These are phyloP conservation scores for Paracoccidioides brasiliensis DNA, from an alignment of 2,329 filamentous ascomycete species.

Conservation along the genomic window DNA sequence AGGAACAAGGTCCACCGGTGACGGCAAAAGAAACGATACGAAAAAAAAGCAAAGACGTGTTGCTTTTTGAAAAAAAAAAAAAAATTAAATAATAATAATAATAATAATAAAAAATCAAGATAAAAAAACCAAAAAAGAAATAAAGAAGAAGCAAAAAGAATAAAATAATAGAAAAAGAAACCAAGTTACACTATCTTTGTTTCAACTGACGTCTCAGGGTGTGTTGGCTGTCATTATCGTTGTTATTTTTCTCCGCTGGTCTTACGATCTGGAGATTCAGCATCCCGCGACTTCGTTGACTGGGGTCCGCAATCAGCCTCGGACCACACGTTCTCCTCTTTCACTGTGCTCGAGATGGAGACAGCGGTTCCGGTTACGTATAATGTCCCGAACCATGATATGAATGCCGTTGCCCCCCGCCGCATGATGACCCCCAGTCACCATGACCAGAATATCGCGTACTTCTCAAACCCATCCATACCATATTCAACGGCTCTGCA, in stretches of 20 bases:
- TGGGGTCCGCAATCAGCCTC: not conserved
- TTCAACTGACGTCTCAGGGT: not conserved
- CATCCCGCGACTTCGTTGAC: not conserved
- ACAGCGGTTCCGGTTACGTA: slow-evolving; percentile 29
- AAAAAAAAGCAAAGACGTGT: not conserved
- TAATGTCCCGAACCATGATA: slow-evolving; percentile 26
- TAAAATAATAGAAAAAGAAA: slow-evolving; percentile 3
- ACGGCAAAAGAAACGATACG: slow-evolving; percentile 1
- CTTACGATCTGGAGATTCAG: not conserved
- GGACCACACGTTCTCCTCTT: not conserved
- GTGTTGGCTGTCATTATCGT: not conserved
- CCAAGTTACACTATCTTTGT: slow-evolving; percentile 5
- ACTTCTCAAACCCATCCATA: slow-evolving; percentile 25
- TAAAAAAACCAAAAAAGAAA: not conserved
- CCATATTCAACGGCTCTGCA: slow-evolving; percentile 28
- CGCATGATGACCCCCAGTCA: slow-evolving; percentile 25
- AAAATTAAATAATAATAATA: not conserved
- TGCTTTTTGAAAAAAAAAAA: not conserved
- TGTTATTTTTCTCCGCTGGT: not conserved
- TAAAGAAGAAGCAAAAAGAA: slow-evolving; percentile 1
- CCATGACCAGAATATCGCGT: slow-evolving; percentile 22
- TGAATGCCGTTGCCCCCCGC: slow-evolving; percentile 24
- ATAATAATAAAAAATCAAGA: slow-evolving; percentile 1
- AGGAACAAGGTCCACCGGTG: not conserved
- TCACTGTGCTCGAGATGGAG: slow-evolving; percentile 22